Percentiles rank a stretch among this genome's conserved stretches.
These are phyloP conservation scores for Thielaviopsis punctulata DNA, from an alignment of 2,329 filamentous ascomycete genomes.

Conservation along the genomic window DNA sequence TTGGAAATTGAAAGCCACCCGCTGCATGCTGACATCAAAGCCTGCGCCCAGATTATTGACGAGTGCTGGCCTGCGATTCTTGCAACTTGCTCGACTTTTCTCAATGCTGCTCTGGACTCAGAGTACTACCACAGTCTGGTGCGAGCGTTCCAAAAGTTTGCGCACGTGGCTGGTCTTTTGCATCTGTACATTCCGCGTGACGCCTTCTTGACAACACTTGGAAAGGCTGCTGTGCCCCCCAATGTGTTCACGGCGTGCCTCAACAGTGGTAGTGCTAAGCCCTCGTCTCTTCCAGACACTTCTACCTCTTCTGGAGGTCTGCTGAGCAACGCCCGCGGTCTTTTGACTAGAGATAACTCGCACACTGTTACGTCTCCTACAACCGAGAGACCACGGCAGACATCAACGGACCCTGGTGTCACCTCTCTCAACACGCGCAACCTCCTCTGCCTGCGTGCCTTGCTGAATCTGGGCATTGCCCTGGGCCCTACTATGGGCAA, in stretches of 20 bases:
- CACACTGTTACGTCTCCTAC: conserved; percentile 39
- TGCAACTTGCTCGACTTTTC: conserved; percentile 85
- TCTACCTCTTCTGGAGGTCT: conserved; percentile 31
- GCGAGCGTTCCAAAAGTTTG: conserved; percentile 83
- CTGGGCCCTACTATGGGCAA: conserved; percentile 70
- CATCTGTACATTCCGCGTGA: conserved; percentile 74
- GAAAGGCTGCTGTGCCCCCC: conserved; percentile 80
- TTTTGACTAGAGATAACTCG: conserved; percentile 58
- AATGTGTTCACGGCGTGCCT: conserved; percentile 50
- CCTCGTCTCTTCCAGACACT: conserved; percentile 26
- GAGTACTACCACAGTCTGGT: conserved; percentile 90
- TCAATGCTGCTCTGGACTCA: conserved; percentile 79
- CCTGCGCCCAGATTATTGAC: conserved; percentile 68
- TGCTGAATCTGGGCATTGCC: conserved; percentile 91
- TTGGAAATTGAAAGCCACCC: conserved; percentile 57
- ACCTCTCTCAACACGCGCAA: conserved; percentile 69
- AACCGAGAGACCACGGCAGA: conserved; percentile 41
- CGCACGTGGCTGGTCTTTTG: conserved; percentile 81
- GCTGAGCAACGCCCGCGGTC: conserved; percentile 51
- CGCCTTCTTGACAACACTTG: conserved; percentile 83
- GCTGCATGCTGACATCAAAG: conserved; percentile 51
- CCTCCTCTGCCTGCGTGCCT: conserved; percentile 69
- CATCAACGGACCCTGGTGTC: conserved; percentile 35
- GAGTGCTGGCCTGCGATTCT: conserved; percentile 92
- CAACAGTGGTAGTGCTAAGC: conserved; percentile 29